Evolutionary conservation across 2,329 filamentous ascomycete species (phyloP).

Genomic region (Pseudopithomyces chartarum): DNA sequence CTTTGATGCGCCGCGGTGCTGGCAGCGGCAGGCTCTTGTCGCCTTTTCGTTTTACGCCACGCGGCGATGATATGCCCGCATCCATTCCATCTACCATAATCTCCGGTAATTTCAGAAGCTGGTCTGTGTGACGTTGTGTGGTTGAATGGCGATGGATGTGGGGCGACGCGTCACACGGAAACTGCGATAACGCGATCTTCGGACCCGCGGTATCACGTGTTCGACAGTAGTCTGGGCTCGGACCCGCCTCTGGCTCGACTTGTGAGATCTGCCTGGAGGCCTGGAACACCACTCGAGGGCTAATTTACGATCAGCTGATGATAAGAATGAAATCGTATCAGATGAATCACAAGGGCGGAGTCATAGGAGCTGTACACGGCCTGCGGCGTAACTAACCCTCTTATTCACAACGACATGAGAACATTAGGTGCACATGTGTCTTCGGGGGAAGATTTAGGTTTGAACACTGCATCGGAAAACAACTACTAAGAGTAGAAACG

Average conservation of each 20-base stretch:
- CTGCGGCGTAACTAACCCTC: neutral
- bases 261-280: too few species aligned
- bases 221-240: neutral
- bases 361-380: neutral
- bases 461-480: too few species aligned
- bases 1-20: conserved; percentile 63
- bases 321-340: neutral
- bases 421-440: too few species aligned
- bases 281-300: too few species aligned
- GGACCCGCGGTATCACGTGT: conserved; percentile 25
- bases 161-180: conserved; percentile 11
- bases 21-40: conserved; percentile 40
- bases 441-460: too few species aligned
- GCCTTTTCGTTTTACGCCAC: conserved; percentile 43
- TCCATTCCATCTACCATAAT: conserved; percentile 41
- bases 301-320: neutral
- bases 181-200: conserved; percentile 21
- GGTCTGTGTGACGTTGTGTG: neutral
- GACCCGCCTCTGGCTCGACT: too few species aligned
- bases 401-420: neutral
- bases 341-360: neutral
- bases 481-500: too few species aligned
- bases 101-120: neutral
- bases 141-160: conserved; percentile 4
- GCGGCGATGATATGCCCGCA: conserved; percentile 29